These are phyloP conservation scores for Sclerotinia subarctica DNA, from an alignment of 2,329 filamentous ascomycete species.

Conservation along the genomic window DNA sequence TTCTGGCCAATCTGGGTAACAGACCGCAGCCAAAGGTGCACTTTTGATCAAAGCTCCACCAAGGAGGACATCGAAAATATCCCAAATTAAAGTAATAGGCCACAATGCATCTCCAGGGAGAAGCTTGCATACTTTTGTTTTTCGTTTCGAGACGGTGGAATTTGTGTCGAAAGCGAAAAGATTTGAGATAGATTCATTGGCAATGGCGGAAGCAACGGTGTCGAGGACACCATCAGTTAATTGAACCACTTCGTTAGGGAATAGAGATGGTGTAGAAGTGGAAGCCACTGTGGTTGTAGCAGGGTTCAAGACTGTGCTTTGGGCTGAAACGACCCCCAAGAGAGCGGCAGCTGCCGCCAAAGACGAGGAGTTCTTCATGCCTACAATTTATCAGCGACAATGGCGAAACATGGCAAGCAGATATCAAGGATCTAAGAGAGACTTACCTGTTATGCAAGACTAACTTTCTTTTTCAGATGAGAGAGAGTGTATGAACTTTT, in stretches of 20 bases:
- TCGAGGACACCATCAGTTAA: slow-evolving; percentile 28
- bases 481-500: not conserved
- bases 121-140: slow-evolving; percentile 26
- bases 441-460: not conserved
- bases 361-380: not conserved
- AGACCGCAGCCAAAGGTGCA: slow-evolving; percentile 45
- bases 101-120: slow-evolving; percentile 40
- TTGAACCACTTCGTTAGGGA: slow-evolving; percentile 24
- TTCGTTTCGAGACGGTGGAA: not conserved
- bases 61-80: slow-evolving; percentile 45
- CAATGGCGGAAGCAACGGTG: slow-evolving; percentile 22
- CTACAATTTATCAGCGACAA: slow-evolving; percentile 1
- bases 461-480: not conserved
- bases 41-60: slow-evolving; percentile 45
- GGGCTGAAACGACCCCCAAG: not conserved
- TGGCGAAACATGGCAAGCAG: not conserved
- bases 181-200: slow-evolving; percentile 17
- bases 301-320: not conserved
- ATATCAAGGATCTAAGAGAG: not conserved
- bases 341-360: not conserved
- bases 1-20: slow-evolving; percentile 39
- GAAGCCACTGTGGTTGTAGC: not conserved
- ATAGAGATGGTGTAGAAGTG: slow-evolving; percentile 13
- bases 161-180: slow-evolving; percentile 23
- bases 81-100: slow-evolving; percentile 49